These are phyloP conservation scores for Aspergillus novoparasiticus DNA, from an alignment of 2,329 filamentous ascomycete species.

Conservation along the genomic window DNA sequence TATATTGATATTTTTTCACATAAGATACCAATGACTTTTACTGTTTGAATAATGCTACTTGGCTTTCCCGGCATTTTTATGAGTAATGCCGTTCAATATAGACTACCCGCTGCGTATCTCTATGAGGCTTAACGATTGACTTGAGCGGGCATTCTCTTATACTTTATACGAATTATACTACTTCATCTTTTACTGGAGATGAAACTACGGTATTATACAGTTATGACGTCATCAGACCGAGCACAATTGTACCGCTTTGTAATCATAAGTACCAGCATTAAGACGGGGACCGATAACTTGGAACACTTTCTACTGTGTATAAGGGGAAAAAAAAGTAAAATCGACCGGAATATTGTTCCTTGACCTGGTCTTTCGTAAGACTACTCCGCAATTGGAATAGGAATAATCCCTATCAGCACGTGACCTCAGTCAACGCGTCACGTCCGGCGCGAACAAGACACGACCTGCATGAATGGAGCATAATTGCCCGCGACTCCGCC, in stretches of 20 bases:
- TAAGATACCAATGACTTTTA: not conserved
- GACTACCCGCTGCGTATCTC: not conserved
- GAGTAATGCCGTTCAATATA: not conserved
- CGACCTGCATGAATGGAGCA: slow-evolving; percentile 17
- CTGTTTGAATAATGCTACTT: no score
- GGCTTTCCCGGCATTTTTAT: not conserved
- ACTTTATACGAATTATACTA: no score
- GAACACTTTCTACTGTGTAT: not conserved
- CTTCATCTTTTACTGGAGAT: no score
- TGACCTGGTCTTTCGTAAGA: no score
- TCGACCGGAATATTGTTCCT: no score
- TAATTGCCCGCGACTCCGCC: slow-evolving; percentile 15
- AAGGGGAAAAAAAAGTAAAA: no score
- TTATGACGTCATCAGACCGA: not conserved
- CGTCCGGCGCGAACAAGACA: slow-evolving; percentile 24
- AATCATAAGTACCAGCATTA: no score
- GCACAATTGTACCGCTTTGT: no score
- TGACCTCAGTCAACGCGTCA: slow-evolving; percentile 17
- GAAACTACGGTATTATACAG: not conserved
- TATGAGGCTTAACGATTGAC: not conserved
- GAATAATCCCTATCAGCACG: slow-evolving; percentile 1
- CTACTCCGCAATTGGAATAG: no score
- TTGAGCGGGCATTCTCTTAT: not conserved
- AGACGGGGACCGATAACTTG: no score
- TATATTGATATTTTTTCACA: not conserved